Base-by-base conservation (phyloP, 1,139 yeast genomes). In the Suhomyces bribrorum region DNA sequence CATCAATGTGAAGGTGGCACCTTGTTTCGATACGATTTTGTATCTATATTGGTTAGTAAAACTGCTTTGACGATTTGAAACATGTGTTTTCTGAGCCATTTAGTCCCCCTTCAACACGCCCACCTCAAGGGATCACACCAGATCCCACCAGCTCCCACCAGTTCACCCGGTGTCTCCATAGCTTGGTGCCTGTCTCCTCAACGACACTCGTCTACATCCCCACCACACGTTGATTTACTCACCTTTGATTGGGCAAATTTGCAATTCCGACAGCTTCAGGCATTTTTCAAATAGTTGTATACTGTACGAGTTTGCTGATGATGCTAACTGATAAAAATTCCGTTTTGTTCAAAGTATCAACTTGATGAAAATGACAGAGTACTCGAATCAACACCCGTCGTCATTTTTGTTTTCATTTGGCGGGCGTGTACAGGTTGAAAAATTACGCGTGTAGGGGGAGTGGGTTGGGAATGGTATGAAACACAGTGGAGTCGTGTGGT, bases 201-300 rank as follows among this genome's bases (percentile, higher is more conserved):
- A n/a, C 6, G 23, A n/a, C 11, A n/a, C 23, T 20, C 23, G 23
- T 20, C 23, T 20, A 20, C 8, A 20, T 8, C 5, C 1, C 23
- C 11, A n/a, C n/a, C 8, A 20, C 11, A 8, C 5, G 23, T 8
- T 20, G 23, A 4, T 20, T 20, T 20, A 20, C 23, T 4, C 69
- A 82, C 84, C 94, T 78, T 71, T 92, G 98, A 60, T 89, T 89
- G 41, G 98, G 97, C 54, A 92, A 76, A 54, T 87, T 86, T 40
- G 95, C 80, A 53, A 90, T 82, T 47, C 98, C 98, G 50, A 90
- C 77, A 39, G 81, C 75, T 61, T 77, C 83, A 9, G 59, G 57
- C 59, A 53, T 55, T 16, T 12, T 40, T n/a, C 23, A 8, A n/a
- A 5, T 20, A 4, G 3, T 20, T 14, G 12, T 29, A 18, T 20